Conservation (phyloP, 1,139 yeast species). For the Magnusiomyces ingens region DNA sequence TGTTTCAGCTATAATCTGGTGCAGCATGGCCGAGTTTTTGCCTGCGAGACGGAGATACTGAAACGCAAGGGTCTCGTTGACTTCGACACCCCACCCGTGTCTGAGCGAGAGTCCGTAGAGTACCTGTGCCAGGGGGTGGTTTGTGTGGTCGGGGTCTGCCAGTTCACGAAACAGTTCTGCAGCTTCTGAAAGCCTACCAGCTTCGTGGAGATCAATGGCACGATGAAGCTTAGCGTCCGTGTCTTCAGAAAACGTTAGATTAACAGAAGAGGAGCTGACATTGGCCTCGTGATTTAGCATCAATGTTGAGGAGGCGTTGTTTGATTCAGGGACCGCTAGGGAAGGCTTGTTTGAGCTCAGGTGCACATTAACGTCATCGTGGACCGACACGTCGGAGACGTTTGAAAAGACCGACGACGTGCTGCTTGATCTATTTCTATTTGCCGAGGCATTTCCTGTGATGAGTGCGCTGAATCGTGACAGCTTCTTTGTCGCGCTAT, state of each 20-base stretch:
- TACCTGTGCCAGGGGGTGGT: conserved; percentile 31
- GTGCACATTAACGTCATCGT: neutral
- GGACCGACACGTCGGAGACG: neutral
- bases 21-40: conserved; percentile 24
- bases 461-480: conserved; percentile 1
- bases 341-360: neutral
- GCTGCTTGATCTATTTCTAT: neutral
- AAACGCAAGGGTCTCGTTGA: conserved; percentile 25
- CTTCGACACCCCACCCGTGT: conserved; percentile 33
- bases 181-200: conserved; percentile 24
- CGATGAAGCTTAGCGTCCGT: conserved; percentile 23
- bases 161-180: conserved; percentile 21
- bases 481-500: neutral
- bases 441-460: neutral
- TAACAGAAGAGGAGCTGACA: neutral
- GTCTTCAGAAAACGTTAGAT: conserved; percentile 13
- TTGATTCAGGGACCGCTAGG: neutral
- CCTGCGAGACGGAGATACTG: conserved; percentile 28
- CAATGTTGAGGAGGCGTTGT: neutral
- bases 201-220: conserved; percentile 30
- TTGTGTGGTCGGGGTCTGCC: conserved; percentile 24
- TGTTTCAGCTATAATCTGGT: conserved; percentile 15
- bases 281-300: neutral
- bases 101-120: conserved; percentile 30
- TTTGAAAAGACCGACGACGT: neutral